These are phyloP conservation scores for Rubus idaeus DNA, from an alignment of 306 rosid species.

Conservation along the genomic window DNA sequence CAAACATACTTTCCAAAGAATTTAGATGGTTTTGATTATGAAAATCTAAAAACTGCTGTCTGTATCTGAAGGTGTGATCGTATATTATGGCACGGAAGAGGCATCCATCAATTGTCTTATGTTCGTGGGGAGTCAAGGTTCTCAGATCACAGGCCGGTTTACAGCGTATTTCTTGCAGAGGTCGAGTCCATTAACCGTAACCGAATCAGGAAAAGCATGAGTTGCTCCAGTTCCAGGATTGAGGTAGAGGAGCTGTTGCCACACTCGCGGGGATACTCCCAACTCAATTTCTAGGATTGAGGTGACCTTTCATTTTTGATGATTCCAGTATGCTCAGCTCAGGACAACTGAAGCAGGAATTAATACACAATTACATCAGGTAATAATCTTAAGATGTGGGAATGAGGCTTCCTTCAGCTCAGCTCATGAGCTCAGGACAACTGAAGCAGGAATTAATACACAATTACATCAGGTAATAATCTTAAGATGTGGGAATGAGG, in stretches of 20 bases:
- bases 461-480: conserved; percentile 18
- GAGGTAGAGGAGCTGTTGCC: conserved; percentile 94
- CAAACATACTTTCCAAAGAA: neutral
- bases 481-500: neutral
- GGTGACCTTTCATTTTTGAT: conserved; percentile 17
- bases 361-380: conserved; percentile 15
- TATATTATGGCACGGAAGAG: conserved; percentile 88
- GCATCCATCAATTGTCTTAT: conserved; percentile 77
- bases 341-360: conserved; percentile 29
- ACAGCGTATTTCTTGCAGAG: conserved; percentile 72
- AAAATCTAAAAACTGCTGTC: conserved; percentile 17
- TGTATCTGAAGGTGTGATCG: conserved; percentile 89
- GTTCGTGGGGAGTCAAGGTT: conserved; percentile 94
- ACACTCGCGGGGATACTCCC: conserved; percentile 52
- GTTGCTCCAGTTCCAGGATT: conserved; percentile 79
- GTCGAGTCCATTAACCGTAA: conserved; percentile 69
- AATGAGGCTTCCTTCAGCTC: neutral
- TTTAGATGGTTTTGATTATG: neutral
- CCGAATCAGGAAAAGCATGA: conserved; percentile 74
- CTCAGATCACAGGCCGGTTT: conserved; percentile 98
- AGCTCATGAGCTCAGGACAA: no score
- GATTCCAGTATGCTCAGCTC: conserved; percentile 24
- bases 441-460: conserved; percentile 21
- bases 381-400: conserved; percentile 8
- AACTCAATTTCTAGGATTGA: conserved; percentile 53